Evolutionary conservation across 1,139 yeast genomes (phyloP).

Genomic region (Yamadazyma diddensiae): DNA sequence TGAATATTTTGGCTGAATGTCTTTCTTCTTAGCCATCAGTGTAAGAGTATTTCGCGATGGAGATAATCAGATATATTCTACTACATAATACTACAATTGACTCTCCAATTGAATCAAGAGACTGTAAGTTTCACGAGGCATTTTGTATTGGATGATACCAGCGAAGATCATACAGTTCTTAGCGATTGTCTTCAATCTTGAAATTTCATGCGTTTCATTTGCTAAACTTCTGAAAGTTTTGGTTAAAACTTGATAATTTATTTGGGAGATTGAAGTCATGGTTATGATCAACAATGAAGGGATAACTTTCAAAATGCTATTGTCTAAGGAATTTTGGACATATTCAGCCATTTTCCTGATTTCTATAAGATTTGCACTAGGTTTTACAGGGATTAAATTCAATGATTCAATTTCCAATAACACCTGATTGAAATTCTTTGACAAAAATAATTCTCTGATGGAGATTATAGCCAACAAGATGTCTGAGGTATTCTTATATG

Average conservation of each 20-base stretch:
- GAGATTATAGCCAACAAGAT: conserved; percentile 63
- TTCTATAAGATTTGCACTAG: conserved; percentile 34
- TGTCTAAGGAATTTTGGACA: conserved; percentile 51
- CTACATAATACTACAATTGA: conserved; percentile 17
- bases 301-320: conserved; percentile 70
- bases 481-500: conserved; percentile 60
- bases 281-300: conserved; percentile 79
- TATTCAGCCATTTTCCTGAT: conserved; percentile 43
- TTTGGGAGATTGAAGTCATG: conserved; percentile 72
- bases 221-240: conserved; percentile 49
- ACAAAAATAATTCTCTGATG: conserved; percentile 60
- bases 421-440: conserved; percentile 60
- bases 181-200: conserved; percentile 60
- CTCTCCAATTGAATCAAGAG: conserved; percentile 71
- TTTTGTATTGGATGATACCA: conserved; percentile 91
- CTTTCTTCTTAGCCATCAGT: conserved; percentile 9
- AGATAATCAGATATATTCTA: background rate
- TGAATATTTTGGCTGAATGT: conserved; percentile 6
- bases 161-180: conserved; percentile 92
- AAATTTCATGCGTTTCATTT: conserved; percentile 53
- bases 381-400: conserved; percentile 62
- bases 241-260: conserved; percentile 48
- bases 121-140: conserved; percentile 90
- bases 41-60: background rate
- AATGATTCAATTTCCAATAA: conserved; percentile 56